These are phyloP conservation scores for Podospora pseudoanserina DNA, from an alignment of 495 filamentous ascomycete species.

Conservation along the genomic window DNA sequence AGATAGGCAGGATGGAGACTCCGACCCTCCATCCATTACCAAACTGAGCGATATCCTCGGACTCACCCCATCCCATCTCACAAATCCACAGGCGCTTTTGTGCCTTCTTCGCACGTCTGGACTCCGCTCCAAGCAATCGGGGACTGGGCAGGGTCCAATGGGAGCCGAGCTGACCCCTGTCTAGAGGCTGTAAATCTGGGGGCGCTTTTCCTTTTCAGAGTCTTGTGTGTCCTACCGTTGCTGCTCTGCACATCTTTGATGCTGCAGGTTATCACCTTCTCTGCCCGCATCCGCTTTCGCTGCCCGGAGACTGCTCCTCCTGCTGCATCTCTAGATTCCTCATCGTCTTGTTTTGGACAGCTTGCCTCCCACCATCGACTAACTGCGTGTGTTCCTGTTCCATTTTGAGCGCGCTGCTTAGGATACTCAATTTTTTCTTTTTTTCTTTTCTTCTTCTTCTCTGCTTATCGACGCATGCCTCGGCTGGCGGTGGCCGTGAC, in stretches of 20 bases:
- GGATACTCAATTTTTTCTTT: neutral
- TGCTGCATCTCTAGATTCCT: neutral
- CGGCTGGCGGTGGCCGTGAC: slow-evolving; percentile 1
- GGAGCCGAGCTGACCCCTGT: slow-evolving; percentile 1
- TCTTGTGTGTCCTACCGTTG: neutral
- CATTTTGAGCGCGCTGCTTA: neutral
- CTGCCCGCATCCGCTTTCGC: neutral
- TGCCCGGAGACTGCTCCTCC: neutral
- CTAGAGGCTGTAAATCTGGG: slow-evolving; percentile 3
- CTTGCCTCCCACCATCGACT: neutral
- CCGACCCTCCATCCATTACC: neutral
- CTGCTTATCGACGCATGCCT: neutral
- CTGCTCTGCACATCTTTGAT: neutral
- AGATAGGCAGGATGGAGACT: neutral
- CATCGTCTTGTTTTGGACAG: slow-evolving; percentile 1
- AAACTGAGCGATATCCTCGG: neutral
- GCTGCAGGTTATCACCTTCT: slow-evolving; percentile 7
- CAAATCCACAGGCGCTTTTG: neutral
- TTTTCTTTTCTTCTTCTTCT: neutral
- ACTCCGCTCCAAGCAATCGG: slow-evolving; percentile 1
- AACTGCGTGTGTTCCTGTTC: neutral
- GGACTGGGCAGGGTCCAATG: neutral
- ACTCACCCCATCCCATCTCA: neutral
- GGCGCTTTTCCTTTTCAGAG: slow-evolving; percentile 10
- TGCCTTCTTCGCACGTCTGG: neutral